These are phyloP conservation scores for Tolypocladium amazonense DNA, from an alignment of 2,329 filamentous ascomycete species.

Conservation along the genomic window DNA sequence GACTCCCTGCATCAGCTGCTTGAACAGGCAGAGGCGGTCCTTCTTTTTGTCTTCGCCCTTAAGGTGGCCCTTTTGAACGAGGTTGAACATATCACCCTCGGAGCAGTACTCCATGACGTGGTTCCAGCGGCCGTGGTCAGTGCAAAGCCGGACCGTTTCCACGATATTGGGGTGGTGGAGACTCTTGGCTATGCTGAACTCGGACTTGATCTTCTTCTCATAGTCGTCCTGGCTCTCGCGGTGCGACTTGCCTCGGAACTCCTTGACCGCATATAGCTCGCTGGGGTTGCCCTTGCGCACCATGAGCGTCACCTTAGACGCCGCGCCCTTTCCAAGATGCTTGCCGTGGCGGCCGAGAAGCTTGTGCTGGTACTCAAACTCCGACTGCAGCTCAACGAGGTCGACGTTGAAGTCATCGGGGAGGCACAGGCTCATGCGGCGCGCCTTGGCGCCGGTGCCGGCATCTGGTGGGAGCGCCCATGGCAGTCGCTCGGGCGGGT, in stretches of 20 bases:
- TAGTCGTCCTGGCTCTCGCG: slow-evolving; percentile 66
- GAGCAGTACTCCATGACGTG: slow-evolving; percentile 91
- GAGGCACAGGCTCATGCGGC: slow-evolving; percentile 64
- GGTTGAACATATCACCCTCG: slow-evolving; percentile 66
- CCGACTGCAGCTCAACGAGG: slow-evolving; percentile 54
- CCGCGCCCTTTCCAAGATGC: slow-evolving; percentile 71
- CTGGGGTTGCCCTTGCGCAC: slow-evolving; percentile 51
- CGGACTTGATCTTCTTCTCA: slow-evolving; percentile 81
- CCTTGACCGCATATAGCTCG: slow-evolving; percentile 76
- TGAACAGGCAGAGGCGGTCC: slow-evolving; percentile 77
- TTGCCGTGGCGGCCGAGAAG: slow-evolving; percentile 63
- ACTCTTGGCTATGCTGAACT: slow-evolving; percentile 80
- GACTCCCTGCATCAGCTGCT: slow-evolving; percentile 75
- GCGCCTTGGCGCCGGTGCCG: slow-evolving; percentile 66
- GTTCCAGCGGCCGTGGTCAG: slow-evolving; percentile 66
- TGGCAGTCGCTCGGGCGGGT: slow-evolving; percentile 32
- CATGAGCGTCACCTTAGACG: slow-evolving; percentile 76
- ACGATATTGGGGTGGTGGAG: slow-evolving; percentile 82
- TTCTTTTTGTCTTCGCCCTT: slow-evolving; percentile 49
- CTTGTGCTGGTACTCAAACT: slow-evolving; percentile 62
- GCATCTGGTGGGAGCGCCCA: slow-evolving; percentile 55
- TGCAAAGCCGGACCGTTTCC: slow-evolving; percentile 66
- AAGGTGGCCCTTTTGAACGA: slow-evolving; percentile 64
- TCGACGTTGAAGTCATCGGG: slow-evolving; percentile 68
- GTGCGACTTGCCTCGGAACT: slow-evolving; percentile 64